Base-by-base conservation (phyloP, 169 alveolate genomes). In the Plasmodium gallinaceum region DNA sequence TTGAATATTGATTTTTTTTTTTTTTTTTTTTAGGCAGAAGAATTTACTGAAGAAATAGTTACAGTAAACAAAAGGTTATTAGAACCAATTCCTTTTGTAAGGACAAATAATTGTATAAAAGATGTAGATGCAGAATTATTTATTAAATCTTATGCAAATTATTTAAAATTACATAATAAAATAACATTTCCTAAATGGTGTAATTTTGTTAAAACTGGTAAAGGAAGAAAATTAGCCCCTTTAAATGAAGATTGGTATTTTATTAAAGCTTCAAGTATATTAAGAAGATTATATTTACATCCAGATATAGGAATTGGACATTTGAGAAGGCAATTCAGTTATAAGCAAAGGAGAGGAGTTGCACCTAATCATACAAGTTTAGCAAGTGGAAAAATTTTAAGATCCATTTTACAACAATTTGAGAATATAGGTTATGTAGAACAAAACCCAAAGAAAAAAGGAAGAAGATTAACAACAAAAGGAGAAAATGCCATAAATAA, bases 131-230 rank as follows among this genome's bases (percentile, higher is more conserved):
- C 99, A 20, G 98, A 96, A 66, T 95, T 95, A 60, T 98, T 98
- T 94, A 98, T 98, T 88, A 94, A 91, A 65, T 97, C 96, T 39
- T 98, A 97, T 94, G 99, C 99, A 26, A 96, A 95, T 78, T 97
- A 96, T 92, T 95, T 98, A 87, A 98, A 98, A 95, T 96, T 97
- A 93, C 95, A 97, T 70, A 98, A 97, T 88, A 96, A 98, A 94
- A 94, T 98, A 89, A 96, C 95, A 78, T 93, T 97, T 78, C 99
- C 99, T 43, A 97, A 97, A 90, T 98, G 99, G 99, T 96, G 96
- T 61, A 96, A 95, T 61, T 97, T 96, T 89, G 99, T 96, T 9
- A 98, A 98, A 92, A 98, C 99, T 0, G 98, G 98, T 51, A 94
- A 95, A 74, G 97, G 98, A 32, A 97, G 96, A 93, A 98, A 97